These are phyloP conservation scores for Peziza echinospora DNA, from an alignment of 495 filamentous ascomycete species.

Conservation along the genomic window DNA sequence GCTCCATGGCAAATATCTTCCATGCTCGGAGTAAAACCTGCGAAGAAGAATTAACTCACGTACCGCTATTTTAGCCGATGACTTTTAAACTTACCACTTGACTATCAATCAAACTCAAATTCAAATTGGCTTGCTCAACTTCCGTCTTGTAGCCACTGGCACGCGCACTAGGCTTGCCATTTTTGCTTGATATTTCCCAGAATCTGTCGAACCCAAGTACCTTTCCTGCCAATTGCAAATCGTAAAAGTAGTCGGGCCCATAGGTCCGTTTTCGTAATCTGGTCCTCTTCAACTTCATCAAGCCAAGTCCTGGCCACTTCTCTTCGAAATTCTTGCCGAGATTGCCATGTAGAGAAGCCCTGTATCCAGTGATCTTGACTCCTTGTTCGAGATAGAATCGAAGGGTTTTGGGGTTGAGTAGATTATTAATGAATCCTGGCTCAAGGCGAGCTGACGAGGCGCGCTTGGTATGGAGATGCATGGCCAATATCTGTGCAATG, in stretches of 20 bases:
- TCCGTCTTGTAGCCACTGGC: slow-evolving; percentile 47
- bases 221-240: slow-evolving; percentile 45
- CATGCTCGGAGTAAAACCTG: slow-evolving; percentile 66
- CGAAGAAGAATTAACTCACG: slow-evolving; percentile 10
- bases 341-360: slow-evolving; percentile 63
- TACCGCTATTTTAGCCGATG: background rate
- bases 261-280: slow-evolving; percentile 36
- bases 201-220: slow-evolving; percentile 53
- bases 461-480: slow-evolving; percentile 64
- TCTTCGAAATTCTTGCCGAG: slow-evolving; percentile 64
- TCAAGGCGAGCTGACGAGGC: slow-evolving; percentile 37
- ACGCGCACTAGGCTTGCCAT: slow-evolving; percentile 21
- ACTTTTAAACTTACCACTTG: slow-evolving; percentile 46
- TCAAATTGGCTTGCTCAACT: slow-evolving; percentile 66
- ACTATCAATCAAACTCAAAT: slow-evolving; percentile 74
- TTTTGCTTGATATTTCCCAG: slow-evolving; percentile 39
- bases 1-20: slow-evolving; percentile 70
- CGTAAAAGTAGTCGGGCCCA: slow-evolving; percentile 62
- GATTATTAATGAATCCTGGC: slow-evolving; percentile 33
- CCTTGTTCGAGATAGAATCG: slow-evolving; percentile 55
- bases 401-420: slow-evolving; percentile 44
- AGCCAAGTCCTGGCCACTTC: slow-evolving; percentile 44
- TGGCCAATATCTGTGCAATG: slow-evolving; percentile 70
- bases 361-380: slow-evolving; percentile 54
- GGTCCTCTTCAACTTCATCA: slow-evolving; percentile 59